These are phyloP conservation scores for Corymbia citriodora DNA, from an alignment of 441 rosid genomes.

Conservation along the genomic window DNA sequence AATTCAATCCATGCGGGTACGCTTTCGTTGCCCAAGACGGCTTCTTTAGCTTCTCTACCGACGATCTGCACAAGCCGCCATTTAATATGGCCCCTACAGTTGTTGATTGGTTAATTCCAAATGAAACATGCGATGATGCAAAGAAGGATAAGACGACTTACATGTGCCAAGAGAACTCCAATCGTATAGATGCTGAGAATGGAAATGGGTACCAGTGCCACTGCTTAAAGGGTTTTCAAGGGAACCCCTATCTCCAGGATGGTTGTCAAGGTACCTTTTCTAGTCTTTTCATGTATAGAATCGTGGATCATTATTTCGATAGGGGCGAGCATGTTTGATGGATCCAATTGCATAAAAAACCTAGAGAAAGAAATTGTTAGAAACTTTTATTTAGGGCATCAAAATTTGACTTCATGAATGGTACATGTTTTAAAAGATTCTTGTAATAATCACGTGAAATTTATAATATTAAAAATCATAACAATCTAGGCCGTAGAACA, in stretches of 20 bases:
- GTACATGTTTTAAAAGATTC: background rate
- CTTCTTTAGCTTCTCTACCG: background rate
- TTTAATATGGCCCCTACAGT: background rate
- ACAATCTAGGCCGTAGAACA: background rate
- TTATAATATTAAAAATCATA: no score
- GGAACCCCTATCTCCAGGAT: slow-evolving; percentile 27
- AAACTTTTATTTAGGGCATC: no score
- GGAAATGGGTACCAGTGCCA: slow-evolving; percentile 7
- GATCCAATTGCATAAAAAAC: background rate
- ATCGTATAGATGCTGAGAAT: slow-evolving; percentile 1
- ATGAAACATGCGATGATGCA: slow-evolving; percentile 1
- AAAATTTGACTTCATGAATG: background rate
- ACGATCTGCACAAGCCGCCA: background rate
- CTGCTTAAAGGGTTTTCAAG: slow-evolving; percentile 22
- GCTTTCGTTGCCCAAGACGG: no score
- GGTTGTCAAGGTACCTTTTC: slow-evolving; percentile 27
- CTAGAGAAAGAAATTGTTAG: background rate
- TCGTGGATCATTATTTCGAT: background rate
- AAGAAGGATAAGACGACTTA: background rate
- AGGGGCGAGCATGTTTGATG: background rate
- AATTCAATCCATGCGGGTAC: no score
- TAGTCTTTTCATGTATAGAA: background rate
- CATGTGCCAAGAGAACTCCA: slow-evolving; percentile 11
- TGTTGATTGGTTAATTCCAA: slow-evolving; percentile 10
- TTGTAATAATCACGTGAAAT: no score